Conservation (phyloP, 495 filamentous ascomycete species). For the Penicillium turbatum region DNA sequence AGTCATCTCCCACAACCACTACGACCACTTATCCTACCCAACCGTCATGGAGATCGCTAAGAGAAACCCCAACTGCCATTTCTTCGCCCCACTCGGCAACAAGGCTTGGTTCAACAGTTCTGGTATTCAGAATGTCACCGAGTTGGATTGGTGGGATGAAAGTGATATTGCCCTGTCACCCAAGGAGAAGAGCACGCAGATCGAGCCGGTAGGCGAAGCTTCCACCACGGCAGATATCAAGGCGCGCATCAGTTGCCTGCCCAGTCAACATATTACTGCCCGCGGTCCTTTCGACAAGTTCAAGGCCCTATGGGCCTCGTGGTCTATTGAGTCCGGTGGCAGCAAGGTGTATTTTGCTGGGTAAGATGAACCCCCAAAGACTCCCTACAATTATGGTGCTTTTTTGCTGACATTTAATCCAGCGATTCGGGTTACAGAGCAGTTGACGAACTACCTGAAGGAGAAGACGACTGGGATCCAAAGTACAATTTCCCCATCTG, state of each 20-base stretch:
- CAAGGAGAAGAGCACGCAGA: constrained; percentile 15
- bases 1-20: constrained; percentile 89
- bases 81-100: constrained; percentile 86
- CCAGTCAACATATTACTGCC: constrained; percentile 78
- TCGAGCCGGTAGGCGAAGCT: constrained; percentile 28
- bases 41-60: constrained; percentile 67
- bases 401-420: constrained; percentile 11
- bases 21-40: constrained; percentile 82
- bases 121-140: constrained; percentile 71
- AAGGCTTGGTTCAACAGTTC: constrained; percentile 73
- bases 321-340: constrained; percentile 70
- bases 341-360: constrained; percentile 45
- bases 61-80: constrained; percentile 74
- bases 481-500: constrained; percentile 70
- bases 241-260: constrained; percentile 76
- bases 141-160: constrained; percentile 96
- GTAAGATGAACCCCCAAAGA: constrained; percentile 19
- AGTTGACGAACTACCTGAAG: constrained; percentile 65
- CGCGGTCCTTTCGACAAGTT: constrained; percentile 63
- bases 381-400: not conserved
- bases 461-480: constrained; percentile 67
- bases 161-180: constrained; percentile 63
- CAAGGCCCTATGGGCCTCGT: constrained; percentile 82
- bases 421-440: constrained; percentile 76
- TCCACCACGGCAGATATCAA: constrained; percentile 48